These are phyloP conservation scores for Bolboschoenoplectus hybrid DNA, from an alignment of 202 grass and related monocot species.

Conservation along the genomic window DNA sequence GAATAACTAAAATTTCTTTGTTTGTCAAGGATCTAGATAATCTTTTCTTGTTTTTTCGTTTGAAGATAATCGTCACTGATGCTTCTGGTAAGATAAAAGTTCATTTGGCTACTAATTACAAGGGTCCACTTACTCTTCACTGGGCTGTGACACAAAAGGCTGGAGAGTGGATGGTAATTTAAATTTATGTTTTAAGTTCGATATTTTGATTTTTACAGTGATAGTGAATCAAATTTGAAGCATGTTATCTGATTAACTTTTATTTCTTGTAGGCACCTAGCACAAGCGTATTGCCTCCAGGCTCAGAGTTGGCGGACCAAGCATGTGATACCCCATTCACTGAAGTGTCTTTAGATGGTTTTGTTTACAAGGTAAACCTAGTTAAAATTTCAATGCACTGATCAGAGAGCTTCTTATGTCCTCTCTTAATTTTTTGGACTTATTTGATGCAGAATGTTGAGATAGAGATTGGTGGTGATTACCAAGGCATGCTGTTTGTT, in stretches of 20 bases:
- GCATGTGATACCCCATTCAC: conserved; percentile 80
- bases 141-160: conserved; percentile 64
- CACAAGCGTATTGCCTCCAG: conserved; percentile 60
- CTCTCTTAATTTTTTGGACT: conserved; percentile 41
- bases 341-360: conserved; percentile 53
- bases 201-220: background rate
- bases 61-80: conserved; percentile 66
- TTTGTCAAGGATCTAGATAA: conserved; percentile 44
- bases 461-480: conserved; percentile 72
- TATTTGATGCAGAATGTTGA: conserved; percentile 63
- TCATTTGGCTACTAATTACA: conserved; percentile 66
- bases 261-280: conserved; percentile 68
- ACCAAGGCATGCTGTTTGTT: conserved; percentile 88
- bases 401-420: conserved; percentile 13
- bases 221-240: conserved; percentile 21
- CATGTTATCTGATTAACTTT: conserved; percentile 27
- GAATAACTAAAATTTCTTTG: conserved; percentile 36
- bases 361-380: conserved; percentile 70
- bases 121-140: conserved; percentile 82
- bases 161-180: conserved; percentile 78
- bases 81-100: conserved; percentile 67
- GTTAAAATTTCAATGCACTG: conserved; percentile 29
- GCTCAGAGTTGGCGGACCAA: conserved; percentile 65
- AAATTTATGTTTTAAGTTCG: conserved; percentile 7
- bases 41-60: conserved; percentile 38